Percentiles rank a stretch among this genome's conserved stretches.
phyloP scores from a whole-genome alignment of 2,329 filamentous ascomycete genomes.

The Sordariomycetes sp. region DNA sequence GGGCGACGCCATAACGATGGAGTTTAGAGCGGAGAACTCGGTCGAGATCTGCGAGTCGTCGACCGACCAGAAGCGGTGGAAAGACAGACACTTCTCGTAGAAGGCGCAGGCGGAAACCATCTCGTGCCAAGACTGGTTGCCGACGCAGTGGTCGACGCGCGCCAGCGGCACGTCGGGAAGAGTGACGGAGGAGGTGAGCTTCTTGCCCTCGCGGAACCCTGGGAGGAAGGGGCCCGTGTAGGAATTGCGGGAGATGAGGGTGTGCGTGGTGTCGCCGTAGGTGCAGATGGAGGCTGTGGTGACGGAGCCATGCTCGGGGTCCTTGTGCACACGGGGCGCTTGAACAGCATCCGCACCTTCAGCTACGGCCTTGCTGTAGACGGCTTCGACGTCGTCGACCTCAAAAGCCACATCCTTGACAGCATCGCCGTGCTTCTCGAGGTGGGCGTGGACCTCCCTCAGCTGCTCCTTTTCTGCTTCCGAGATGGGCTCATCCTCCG shows the following conservation, averaged over 20 bases:
- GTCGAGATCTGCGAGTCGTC: constrained; percentile 91
- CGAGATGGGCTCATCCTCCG: constrained; percentile 51
- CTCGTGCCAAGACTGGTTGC: constrained; percentile 92
- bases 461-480: constrained; percentile 57
- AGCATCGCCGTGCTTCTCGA: constrained; percentile 82
- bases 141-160: constrained; percentile 91
- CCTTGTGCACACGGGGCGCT: constrained; percentile 42
- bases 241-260: constrained; percentile 62
- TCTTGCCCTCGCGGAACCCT: constrained; percentile 56
- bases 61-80: constrained; percentile 96
- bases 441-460: constrained; percentile 69
- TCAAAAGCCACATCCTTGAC: constrained; percentile 95
- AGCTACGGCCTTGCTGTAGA: constrained; percentile 66
- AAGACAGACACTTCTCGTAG: constrained; percentile 83
- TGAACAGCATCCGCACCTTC: constrained; percentile 54
- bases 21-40: constrained; percentile 81
- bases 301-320: constrained; percentile 57
- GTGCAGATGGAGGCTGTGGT: constrained; percentile 75
- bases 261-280: constrained; percentile 94
- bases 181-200: constrained; percentile 23
- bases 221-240: constrained; percentile 78
- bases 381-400: constrained; percentile 77
- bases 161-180: constrained; percentile 59
- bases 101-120: constrained; percentile 61
- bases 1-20: constrained; percentile 80